These are phyloP conservation scores for Capsella rubella DNA, from an alignment of 441 rosid species.

Conservation along the genomic window DNA sequence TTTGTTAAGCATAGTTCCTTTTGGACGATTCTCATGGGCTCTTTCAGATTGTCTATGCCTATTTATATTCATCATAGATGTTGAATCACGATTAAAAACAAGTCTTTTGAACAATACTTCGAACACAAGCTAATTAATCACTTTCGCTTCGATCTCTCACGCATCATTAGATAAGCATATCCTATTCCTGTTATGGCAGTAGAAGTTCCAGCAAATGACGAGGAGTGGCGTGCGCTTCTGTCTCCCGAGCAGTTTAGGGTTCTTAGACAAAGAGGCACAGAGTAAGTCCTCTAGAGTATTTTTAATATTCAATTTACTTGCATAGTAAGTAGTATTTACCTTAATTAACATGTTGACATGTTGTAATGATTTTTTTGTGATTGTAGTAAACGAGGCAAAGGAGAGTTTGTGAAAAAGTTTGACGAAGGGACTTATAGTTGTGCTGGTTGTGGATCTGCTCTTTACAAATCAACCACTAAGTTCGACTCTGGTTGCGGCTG, in stretches of 20 bases:
- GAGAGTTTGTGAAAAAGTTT: background rate
- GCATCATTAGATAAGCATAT: background rate
- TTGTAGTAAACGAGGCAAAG: background rate
- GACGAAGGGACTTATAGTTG: background rate
- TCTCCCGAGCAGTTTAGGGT: background rate
- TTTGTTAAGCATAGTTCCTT: background rate
- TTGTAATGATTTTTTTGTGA: background rate
- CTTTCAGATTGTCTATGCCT: background rate
- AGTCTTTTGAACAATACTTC: background rate
- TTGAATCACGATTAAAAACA: background rate
- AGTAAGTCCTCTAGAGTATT: background rate
- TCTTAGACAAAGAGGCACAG: background rate
- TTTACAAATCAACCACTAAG: slow-evolving; percentile 1
- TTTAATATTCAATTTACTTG: background rate
- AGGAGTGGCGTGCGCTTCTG: background rate
- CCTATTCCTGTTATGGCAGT: background rate
- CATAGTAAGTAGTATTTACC: background rate
- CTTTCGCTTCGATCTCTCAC: background rate
- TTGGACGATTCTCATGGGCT: background rate
- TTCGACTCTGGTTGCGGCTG: slow-evolving; percentile 8
- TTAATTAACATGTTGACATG: background rate
- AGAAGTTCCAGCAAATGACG: background rate
- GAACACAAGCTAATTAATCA: background rate
- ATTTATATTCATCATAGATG: background rate
- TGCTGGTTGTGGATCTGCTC: background rate